These are phyloP conservation scores for Cryphonectria parasitica DNA, from an alignment of 2,329 filamentous ascomycete genomes.

Conservation along the genomic window DNA sequence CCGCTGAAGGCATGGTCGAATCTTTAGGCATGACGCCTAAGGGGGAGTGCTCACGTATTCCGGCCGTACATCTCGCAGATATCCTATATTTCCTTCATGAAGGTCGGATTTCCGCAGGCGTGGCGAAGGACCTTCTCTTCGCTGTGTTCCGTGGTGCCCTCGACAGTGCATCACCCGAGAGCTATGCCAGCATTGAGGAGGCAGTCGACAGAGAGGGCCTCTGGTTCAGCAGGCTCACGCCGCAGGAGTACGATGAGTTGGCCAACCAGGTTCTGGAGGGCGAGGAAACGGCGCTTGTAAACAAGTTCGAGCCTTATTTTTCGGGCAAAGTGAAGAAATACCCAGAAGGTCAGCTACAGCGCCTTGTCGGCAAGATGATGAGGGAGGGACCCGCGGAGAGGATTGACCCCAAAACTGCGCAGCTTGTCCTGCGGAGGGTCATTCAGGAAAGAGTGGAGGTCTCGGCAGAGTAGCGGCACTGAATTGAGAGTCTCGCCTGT, in stretches of 20 bases:
- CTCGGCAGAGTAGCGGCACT: not conserved
- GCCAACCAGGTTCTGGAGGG: constrained; percentile 49
- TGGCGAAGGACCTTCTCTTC: constrained; percentile 62
- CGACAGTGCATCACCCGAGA: constrained; percentile 32
- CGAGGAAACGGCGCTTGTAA: constrained; percentile 49
- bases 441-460: constrained; percentile 34
- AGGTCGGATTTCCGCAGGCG: constrained; percentile 57
- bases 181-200: constrained; percentile 43
- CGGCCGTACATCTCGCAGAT: constrained; percentile 52
- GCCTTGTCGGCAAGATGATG: constrained; percentile 63
- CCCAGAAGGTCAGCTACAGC: constrained; percentile 64
- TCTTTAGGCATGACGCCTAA: constrained; percentile 43
- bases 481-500: not conserved
- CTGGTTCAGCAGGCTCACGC: constrained; percentile 58
- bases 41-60: constrained; percentile 52
- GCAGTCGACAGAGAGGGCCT: constrained; percentile 52
- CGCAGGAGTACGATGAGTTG: constrained; percentile 52
- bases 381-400: constrained; percentile 55
- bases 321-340: constrained; percentile 41
- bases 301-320: constrained; percentile 47
- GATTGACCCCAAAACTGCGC: constrained; percentile 57
- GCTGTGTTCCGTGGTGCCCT: constrained; percentile 54
- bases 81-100: constrained; percentile 53
- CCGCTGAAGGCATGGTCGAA: constrained; percentile 16
- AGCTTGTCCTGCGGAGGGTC: constrained; percentile 47